Percentiles rank a stretch among this genome's conserved stretches.
Conservation (phyloP, 2,329 filamentous ascomycete genomes). For the Colletotrichum sp. region DNA sequence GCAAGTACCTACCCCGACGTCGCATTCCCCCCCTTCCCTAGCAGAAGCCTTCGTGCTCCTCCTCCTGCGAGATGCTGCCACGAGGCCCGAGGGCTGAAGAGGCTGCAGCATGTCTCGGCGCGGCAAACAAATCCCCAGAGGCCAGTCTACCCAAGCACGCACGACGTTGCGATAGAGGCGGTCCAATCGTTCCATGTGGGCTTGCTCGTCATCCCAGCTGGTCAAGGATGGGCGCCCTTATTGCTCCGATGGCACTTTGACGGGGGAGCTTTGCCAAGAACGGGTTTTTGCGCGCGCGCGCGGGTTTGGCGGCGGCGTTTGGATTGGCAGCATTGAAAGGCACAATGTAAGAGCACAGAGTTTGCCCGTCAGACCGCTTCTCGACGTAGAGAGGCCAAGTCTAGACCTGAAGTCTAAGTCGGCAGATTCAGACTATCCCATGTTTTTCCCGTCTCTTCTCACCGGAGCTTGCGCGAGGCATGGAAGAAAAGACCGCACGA, state of each 20-base stretch:
- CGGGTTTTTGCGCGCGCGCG: not conserved
- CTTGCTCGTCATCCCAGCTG: not conserved
- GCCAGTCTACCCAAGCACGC: not conserved
- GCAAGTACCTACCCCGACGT: not conserved
- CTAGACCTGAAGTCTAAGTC: not conserved
- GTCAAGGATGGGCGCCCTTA: not conserved
- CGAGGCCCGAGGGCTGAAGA: conserved; percentile 9
- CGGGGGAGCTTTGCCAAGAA: not conserved
- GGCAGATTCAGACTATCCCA: not conserved
- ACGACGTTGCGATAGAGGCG: not conserved
- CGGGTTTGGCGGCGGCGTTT: not conserved
- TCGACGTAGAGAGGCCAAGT: not conserved
- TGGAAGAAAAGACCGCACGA: not conserved
- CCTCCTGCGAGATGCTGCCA: conserved; percentile 3
- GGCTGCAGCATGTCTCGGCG: conserved; percentile 18
- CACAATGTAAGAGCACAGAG: not conserved
- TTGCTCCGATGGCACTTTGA: not conserved
- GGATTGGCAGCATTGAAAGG: not conserved
- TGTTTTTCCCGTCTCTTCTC: not conserved
- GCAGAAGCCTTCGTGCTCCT: not conserved
- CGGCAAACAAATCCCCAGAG: not conserved
- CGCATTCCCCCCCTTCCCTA: not conserved
- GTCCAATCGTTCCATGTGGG: conserved; percentile 1
- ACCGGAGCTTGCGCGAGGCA: not conserved
- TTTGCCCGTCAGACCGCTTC: not conserved